Conservation (phyloP, 2,329 filamentous ascomycete species). For the Chaetomiaceae sp. region DNA sequence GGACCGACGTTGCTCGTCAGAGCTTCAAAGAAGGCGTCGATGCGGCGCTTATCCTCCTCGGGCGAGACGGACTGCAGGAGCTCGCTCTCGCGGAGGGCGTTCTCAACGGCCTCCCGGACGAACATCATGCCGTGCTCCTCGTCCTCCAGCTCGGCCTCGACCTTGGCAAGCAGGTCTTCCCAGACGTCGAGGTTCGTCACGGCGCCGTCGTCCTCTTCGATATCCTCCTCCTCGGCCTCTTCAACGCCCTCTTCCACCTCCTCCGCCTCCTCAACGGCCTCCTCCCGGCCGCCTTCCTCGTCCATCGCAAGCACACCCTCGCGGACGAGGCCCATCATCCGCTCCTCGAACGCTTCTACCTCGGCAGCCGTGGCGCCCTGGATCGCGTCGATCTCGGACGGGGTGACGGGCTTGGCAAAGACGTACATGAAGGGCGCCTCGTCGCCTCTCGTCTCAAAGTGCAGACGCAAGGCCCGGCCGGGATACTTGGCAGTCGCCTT, state of each 20-base stretch:
- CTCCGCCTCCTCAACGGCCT: slow-evolving; percentile 13
- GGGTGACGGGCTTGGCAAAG: slow-evolving; percentile 78
- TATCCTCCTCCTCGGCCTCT: slow-evolving; percentile 17
- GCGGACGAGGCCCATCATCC: slow-evolving; percentile 49
- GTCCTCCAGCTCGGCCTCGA: slow-evolving; percentile 54
- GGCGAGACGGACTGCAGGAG: slow-evolving; percentile 43
- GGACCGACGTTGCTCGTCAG: slow-evolving; percentile 33
- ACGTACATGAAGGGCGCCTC: slow-evolving; percentile 71
- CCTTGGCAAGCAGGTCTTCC: slow-evolving; percentile 50
- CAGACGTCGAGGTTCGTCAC: slow-evolving; percentile 35
- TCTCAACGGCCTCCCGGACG: slow-evolving; percentile 50
- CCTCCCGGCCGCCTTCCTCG: slow-evolving; percentile 27
- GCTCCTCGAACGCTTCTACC: slow-evolving; percentile 64
- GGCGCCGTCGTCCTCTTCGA: slow-evolving; percentile 18
- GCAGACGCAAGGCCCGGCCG: slow-evolving; percentile 67
- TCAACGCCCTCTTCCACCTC: slow-evolving; percentile 29
- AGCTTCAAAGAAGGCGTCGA: slow-evolving; percentile 47
- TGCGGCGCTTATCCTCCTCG: slow-evolving; percentile 43
- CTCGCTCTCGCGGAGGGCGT: slow-evolving; percentile 51
- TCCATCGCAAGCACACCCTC: slow-evolving; percentile 26
- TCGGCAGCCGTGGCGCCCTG: slow-evolving; percentile 62
- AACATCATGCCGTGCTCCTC: slow-evolving; percentile 49
- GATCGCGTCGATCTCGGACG: slow-evolving; percentile 66
- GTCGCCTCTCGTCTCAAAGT: slow-evolving; percentile 69
- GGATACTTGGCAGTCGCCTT: slow-evolving; percentile 72